phyloP scores from a whole-genome alignment of 306 rosid genomes.

The Malus fusca region DNA sequence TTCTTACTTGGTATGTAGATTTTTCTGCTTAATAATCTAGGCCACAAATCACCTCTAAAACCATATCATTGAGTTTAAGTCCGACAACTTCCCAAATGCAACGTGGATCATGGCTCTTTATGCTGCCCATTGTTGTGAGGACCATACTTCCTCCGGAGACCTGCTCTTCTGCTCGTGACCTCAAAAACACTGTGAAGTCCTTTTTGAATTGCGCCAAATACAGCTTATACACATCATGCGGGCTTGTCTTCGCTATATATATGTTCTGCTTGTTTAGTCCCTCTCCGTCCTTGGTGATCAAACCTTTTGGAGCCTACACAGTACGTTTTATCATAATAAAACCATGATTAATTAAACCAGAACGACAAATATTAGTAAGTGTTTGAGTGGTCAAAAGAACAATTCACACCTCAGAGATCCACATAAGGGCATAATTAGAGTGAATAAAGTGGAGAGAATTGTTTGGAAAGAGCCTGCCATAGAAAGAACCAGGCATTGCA shows the following conservation, averaged over 20 bases:
- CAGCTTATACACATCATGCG: too few species aligned
- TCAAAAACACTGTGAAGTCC: background rate
- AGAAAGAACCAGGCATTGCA: constrained; percentile 44
- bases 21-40: too few species aligned
- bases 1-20: too few species aligned
- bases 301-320: constrained; percentile 8
- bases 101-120: background rate
- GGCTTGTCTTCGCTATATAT: too few species aligned
- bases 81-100: constrained; percentile 14
- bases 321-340: background rate
- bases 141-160: constrained; percentile 26
- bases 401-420: constrained; percentile 34
- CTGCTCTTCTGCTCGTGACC: constrained; percentile 30
- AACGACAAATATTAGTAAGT: background rate
- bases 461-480: constrained; percentile 41
- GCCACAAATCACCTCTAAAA: constrained; percentile 15
- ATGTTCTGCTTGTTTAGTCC: too few species aligned
- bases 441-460: constrained; percentile 30
- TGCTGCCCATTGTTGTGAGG: constrained; percentile 24
- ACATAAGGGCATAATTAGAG: background rate
- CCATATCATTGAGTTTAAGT: constrained; percentile 9
- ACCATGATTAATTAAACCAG: background rate
- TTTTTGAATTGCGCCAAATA: too few species aligned
- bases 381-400: background rate
- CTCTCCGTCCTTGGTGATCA: too few species aligned